phyloP scores from a whole-genome alignment of 2,329 filamentous ascomycete species.

The Colletotrichum siamense region DNA sequence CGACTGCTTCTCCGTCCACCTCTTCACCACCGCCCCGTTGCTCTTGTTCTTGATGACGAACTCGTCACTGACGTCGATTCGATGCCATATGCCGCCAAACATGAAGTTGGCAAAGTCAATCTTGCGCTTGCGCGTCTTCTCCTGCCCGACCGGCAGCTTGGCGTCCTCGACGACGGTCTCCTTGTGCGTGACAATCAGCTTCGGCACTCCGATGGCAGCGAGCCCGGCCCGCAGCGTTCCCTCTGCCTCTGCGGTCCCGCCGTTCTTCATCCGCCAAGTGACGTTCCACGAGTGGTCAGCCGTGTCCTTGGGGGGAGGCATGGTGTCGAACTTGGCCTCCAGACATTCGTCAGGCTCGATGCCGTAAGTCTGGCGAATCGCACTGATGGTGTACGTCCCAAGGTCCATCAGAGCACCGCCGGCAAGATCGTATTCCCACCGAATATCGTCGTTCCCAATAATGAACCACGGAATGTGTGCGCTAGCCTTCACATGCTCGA shows the following conservation, averaged over 20 bases:
- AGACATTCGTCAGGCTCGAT: conserved; percentile 43
- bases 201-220: conserved; percentile 13
- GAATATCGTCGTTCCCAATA: conserved; percentile 45
- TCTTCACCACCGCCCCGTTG: conserved; percentile 24
- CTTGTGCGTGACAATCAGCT: conserved; percentile 27
- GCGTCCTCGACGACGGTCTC: conserved; percentile 15
- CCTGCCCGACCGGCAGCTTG: conserved; percentile 23
- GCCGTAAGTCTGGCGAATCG: conserved; percentile 43
- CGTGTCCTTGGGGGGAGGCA: conserved; percentile 33
- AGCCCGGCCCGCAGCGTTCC: conserved; percentile 28
- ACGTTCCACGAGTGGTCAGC: conserved; percentile 39
- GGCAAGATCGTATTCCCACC: conserved; percentile 45
- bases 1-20: conserved; percentile 27
- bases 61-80: conserved; percentile 40
- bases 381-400: conserved; percentile 44
- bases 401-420: conserved; percentile 47
- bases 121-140: conserved; percentile 29
- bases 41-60: conserved; percentile 32
- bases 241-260: conserved; percentile 36
- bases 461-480: conserved; percentile 34
- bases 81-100: conserved; percentile 33
- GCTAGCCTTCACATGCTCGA: conserved; percentile 37
- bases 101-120: conserved; percentile 35
- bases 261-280: conserved; percentile 44
- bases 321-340: conserved; percentile 30